Evolutionary conservation across 306 rosid species (phyloP).

Genomic region (Phaseolus lunatus): DNA sequence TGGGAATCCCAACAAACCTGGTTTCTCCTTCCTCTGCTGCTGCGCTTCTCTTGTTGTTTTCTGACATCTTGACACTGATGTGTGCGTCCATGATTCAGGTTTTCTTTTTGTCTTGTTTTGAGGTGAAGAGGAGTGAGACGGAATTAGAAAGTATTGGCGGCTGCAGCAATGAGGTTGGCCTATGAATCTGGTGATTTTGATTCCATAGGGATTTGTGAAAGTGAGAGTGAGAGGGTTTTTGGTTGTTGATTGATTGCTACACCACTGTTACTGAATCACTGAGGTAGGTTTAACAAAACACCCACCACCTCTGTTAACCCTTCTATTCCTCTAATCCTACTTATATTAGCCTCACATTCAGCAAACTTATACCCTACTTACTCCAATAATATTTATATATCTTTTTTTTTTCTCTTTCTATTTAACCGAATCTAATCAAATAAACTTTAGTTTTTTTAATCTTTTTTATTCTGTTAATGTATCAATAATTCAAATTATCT

Average conservation of each 20-base stretch:
- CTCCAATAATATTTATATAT: neutral
- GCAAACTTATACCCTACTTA: no score
- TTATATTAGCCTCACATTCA: neutral
- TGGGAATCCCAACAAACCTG: constrained; percentile 42
- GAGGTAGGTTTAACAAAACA: neutral
- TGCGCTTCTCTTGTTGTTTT: neutral
- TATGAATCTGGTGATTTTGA: constrained; percentile 38
- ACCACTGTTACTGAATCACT: neutral
- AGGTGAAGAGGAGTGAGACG: neutral
- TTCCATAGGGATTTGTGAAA: constrained; percentile 38
- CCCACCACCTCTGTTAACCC: neutral
- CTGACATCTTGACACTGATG: neutral
- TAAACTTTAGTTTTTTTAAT: no score
- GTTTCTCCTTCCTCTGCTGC: constrained; percentile 15
- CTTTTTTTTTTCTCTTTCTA: neutral
- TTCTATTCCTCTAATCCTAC: neutral
- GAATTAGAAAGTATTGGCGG: constrained; percentile 2
- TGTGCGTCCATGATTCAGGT: neutral
- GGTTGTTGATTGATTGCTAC: neutral
- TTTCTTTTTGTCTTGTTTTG: neutral
- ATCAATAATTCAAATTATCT: no score
- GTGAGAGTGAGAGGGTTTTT: neutral
- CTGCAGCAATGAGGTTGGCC: neutral
- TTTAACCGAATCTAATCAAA: neutral
- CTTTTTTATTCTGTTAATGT: neutral